Conservation (phyloP, 2,329 filamentous ascomycete genomes). For the Ceratocystis eucalypticola region DNA sequence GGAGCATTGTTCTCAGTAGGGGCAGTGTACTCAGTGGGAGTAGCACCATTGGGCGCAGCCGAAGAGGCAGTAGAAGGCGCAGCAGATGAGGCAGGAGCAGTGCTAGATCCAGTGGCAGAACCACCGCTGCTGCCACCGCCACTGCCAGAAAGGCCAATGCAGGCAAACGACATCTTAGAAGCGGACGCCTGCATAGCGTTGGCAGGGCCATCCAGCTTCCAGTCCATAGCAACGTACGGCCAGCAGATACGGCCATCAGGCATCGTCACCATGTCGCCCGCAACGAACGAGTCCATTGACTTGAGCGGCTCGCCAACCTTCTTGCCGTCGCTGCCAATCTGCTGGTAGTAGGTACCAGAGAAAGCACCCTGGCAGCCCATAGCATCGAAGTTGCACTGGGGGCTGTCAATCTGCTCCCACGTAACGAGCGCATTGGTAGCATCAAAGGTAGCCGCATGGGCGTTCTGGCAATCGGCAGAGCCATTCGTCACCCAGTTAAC, state of each 20-base stretch:
- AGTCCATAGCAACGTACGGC: constrained; percentile 45
- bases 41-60: background rate
- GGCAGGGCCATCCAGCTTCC: constrained; percentile 30
- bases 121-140: background rate
- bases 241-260: constrained; percentile 46
- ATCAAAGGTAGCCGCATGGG: constrained; percentile 44
- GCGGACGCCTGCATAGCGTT: constrained; percentile 22
- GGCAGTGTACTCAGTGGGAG: constrained; percentile 11
- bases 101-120: background rate
- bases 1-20: constrained; percentile 27
- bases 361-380: constrained; percentile 48
- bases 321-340: constrained; percentile 37
- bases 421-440: constrained; percentile 39
- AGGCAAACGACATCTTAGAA: constrained; percentile 42
- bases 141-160: constrained; percentile 23
- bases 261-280: constrained; percentile 49
- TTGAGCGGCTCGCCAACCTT: constrained; percentile 38
- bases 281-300: constrained; percentile 42
- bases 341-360: constrained; percentile 46
- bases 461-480: constrained; percentile 42
- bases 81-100: background rate
- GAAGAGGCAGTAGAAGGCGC: background rate
- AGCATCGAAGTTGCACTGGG: constrained; percentile 41
- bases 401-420: constrained; percentile 47
- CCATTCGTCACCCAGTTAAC: constrained; percentile 44